Evolutionary conservation across 2,329 filamentous ascomycete species (phyloP), one percentile per base, ranked within the genome.

Genomic region (Lachnellula occidentalis): DNA sequence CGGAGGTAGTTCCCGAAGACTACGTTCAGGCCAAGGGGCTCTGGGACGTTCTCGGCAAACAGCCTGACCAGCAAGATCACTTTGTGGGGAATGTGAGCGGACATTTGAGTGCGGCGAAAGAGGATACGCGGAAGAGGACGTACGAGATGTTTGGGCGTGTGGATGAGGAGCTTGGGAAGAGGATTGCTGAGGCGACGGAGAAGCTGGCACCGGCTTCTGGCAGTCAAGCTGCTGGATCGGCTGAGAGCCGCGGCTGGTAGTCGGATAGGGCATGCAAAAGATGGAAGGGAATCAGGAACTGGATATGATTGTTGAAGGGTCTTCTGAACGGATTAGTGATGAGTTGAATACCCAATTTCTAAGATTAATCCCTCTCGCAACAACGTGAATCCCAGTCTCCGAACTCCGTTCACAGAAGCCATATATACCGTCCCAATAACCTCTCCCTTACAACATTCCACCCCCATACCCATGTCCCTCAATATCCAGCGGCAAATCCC

Each of bases 61-160:
- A 73, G 2, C 61, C 70, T 3, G 82, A 80, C 2, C 82, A 85
- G 66, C 82, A 86, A 68, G 76, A 81, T 2, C 81, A 82, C 66
- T 82, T 84, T 55, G 70, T 86, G 39, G 67, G 73, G 54, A 87
- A 86, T 59, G 74, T 86, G 17, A 70, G 81, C 2, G 79, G 72
- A 3, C 81, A 86, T 61, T 69, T 87, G 58, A 71, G 70, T 45
- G 76, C 70, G 49, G 82, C 81, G 2, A 72, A 77, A 60, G 71
- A 74, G 55, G 77, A 78, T 59, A 79, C 82, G 37, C 75, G 83
- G 37, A 73, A 78, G 62, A 74, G 78, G 42, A 82, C 81, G 15
- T 85, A 84, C 63, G 78, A 73, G 50, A 83, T 85, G 80, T 86
- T 85, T 68, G 66, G 67, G 41, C 74, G 73, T 45, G 79, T 86